Conservation (phyloP, 2,329 filamentous ascomycete genomes). For the Epichloe glyceriae region DNA sequence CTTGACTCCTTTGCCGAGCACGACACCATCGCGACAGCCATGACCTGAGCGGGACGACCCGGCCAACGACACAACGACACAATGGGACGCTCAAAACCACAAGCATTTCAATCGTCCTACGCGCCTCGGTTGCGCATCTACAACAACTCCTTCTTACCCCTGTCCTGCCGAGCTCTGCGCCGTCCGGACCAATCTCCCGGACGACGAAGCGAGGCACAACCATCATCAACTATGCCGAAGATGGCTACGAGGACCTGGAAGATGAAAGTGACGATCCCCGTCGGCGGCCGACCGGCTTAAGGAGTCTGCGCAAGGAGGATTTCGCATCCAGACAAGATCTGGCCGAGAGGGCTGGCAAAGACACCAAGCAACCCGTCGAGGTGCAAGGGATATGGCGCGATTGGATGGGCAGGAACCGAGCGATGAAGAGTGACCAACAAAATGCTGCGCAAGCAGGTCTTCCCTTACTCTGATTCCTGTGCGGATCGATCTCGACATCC, state of each 20-base stretch:
- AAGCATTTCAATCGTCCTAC: constrained; percentile 84
- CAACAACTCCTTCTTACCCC: constrained; percentile 87
- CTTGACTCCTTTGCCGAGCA: background rate
- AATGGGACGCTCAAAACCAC: constrained; percentile 49
- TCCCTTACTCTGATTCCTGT: constrained; percentile 90
- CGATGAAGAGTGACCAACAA: constrained; percentile 43
- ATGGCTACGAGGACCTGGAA: constrained; percentile 73
- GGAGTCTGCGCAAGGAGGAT: constrained; percentile 71
- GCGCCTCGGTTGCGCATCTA: constrained; percentile 82
- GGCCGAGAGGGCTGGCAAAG: constrained; percentile 70
- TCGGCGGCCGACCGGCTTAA: constrained; percentile 69
- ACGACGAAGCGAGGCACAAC: constrained; percentile 97
- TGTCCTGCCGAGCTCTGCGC: constrained; percentile 52
- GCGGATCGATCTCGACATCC: constrained; percentile 87
- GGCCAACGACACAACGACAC: constrained; percentile 10
- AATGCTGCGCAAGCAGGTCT: constrained; percentile 57
- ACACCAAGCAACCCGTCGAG: constrained; percentile 64
- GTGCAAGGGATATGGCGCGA: constrained; percentile 88
- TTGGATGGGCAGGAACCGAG: constrained; percentile 71
- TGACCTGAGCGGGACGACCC: constrained; percentile 17
- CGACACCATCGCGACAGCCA: constrained; percentile 12
- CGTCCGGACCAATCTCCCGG: constrained; percentile 55
- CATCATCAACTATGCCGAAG: constrained; percentile 95
- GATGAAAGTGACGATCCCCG: constrained; percentile 64
- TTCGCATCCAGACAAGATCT: constrained; percentile 47